Conservation (phyloP, 306 rosid species). For the Clitoria ternatea region DNA sequence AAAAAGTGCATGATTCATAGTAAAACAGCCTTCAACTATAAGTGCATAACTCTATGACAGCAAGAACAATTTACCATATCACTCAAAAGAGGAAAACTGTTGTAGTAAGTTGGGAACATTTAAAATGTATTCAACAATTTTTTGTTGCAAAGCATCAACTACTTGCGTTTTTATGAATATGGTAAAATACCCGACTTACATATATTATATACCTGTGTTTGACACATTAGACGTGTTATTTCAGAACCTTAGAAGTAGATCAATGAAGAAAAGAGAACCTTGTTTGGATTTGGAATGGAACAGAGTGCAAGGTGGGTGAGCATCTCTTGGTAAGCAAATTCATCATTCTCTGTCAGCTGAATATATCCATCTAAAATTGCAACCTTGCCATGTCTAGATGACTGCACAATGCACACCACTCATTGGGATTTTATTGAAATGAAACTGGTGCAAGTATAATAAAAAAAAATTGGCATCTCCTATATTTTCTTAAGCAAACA, state of each 20-base stretch:
- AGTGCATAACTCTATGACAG: no score
- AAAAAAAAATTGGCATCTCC: background rate
- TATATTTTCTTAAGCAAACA: background rate
- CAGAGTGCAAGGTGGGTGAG: conserved; percentile 48
- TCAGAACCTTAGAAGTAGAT: no score
- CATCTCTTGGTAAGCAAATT: conserved; percentile 56
- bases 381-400: conserved; percentile 38
- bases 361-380: conserved; percentile 42
- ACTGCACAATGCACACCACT: conserved; percentile 17
- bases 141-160: no score
- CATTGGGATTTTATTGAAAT: background rate
- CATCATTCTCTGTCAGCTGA: conserved; percentile 47
- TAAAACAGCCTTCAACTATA: no score
- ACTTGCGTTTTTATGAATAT: no score
- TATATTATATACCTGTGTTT: conserved; percentile 19
- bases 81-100: no score
- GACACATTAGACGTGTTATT: background rate
- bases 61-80: no score
- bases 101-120: no score
- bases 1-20: no score
- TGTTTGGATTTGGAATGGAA: conserved; percentile 34
- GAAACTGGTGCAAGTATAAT: background rate
- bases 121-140: no score
- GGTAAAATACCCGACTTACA: no score
- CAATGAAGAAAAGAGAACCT: conserved; percentile 11